Evolutionary conservation across 2,329 filamentous ascomycete species (phyloP).

Genomic region (Reticulascus tulasneorum): DNA sequence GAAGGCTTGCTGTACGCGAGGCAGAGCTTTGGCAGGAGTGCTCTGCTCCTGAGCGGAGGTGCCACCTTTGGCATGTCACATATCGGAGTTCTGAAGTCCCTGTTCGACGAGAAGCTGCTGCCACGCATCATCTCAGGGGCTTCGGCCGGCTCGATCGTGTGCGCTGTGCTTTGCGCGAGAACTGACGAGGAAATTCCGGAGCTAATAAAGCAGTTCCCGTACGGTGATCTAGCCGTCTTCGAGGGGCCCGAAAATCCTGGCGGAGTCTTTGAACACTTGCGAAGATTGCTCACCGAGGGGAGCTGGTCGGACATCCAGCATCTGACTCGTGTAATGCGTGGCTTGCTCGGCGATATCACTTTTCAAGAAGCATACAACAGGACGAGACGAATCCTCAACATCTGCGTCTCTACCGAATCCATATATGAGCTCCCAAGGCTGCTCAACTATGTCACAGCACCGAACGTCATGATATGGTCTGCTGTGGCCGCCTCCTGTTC

Average conservation of each 20-base stretch:
- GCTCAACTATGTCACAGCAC: conserved; percentile 88
- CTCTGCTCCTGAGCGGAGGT: conserved; percentile 77
- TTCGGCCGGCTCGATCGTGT: conserved; percentile 84
- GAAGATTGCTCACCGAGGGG: conserved; percentile 73
- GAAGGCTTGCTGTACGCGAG: conserved; percentile 69
- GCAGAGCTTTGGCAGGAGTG: conserved; percentile 81
- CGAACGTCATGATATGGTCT: conserved; percentile 94
- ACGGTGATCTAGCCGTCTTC: conserved; percentile 79
- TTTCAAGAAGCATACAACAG: conserved; percentile 95
- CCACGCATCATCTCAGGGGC: conserved; percentile 85
- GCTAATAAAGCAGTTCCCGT: conserved; percentile 66
- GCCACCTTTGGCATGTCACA: conserved; percentile 92
- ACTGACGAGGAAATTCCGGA: conserved; percentile 74
- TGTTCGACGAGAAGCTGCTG: conserved; percentile 70
- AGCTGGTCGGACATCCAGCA: conserved; percentile 82
- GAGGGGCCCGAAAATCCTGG: conserved; percentile 57
- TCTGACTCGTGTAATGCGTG: conserved; percentile 75
- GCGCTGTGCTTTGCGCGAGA: conserved; percentile 71
- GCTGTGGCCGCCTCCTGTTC: conserved; percentile 95
- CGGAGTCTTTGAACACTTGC: conserved; percentile 63
- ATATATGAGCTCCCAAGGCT: conserved; percentile 83
- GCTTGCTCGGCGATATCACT: conserved; percentile 80
- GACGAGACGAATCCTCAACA: conserved; percentile 88
- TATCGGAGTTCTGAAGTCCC: conserved; percentile 78
- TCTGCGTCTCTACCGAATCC: conserved; percentile 84